Evolutionary conservation across 225 moss, liverwort and hornwort species (phyloP).

Genomic region (Pleurozium schreberi): DNA sequence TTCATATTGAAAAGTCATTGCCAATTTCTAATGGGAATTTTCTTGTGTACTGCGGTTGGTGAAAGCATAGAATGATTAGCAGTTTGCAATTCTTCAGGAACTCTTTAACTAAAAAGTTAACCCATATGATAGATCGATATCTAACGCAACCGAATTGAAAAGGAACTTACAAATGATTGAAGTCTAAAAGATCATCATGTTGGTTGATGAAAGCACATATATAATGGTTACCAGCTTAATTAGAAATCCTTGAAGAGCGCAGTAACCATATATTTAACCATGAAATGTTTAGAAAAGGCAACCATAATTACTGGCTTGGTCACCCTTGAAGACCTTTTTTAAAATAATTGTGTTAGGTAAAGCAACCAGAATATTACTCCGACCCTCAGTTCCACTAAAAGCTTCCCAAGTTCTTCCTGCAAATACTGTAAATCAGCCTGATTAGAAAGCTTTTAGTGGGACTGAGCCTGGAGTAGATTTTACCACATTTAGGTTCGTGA

Average conservation of each 20-base stretch:
- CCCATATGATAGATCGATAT: neutral
- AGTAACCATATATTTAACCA: neutral
- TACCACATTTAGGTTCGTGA: neutral
- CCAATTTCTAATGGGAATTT: too few species aligned
- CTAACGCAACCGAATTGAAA: neutral
- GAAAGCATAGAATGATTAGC: neutral
- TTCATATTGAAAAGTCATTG: too few species aligned
- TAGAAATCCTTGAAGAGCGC: neutral
- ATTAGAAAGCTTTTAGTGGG: too few species aligned
- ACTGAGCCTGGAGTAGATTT: too few species aligned
- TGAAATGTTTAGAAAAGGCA: neutral
- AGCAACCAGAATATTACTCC: too few species aligned
- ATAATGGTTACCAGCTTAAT: too few species aligned
- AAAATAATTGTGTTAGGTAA: too few species aligned
- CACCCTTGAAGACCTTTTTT: constrained; percentile 7
- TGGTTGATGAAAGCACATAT: too few species aligned
- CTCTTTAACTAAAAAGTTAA: neutral
- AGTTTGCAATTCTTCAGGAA: neutral
- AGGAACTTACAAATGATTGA: neutral
- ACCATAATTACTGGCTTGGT: constrained; percentile 17
- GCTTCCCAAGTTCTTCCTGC: too few species aligned
- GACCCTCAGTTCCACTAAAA: too few species aligned
- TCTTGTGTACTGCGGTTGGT: neutral
- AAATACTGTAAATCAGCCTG: too few species aligned
- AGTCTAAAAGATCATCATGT: neutral